Evolutionary conservation across 176 grass and related monocot genomes (phyloP).

Genomic region (Microstegium vimineum): DNA sequence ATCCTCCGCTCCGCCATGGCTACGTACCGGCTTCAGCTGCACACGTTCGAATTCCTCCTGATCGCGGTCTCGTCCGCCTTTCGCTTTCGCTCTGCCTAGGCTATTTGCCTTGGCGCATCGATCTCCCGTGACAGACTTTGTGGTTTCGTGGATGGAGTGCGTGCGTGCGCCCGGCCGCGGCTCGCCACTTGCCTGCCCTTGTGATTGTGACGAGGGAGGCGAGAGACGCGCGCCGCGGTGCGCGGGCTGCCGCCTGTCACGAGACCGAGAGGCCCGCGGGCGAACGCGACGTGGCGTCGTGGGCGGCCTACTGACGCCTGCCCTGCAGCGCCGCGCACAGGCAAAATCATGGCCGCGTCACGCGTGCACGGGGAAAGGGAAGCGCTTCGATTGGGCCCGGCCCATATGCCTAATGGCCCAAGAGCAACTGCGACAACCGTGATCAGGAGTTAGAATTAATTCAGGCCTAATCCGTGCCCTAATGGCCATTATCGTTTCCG

Average conservation of each 20-base stretch:
- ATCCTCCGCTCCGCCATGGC: slow-evolving; percentile 52
- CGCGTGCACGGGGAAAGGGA: too few species aligned
- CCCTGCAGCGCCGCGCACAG: too few species aligned
- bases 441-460: too few species aligned
- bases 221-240: neutral
- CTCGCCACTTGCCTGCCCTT: neutral
- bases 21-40: too few species aligned
- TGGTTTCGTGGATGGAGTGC: neutral
- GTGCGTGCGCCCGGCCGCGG: neutral
- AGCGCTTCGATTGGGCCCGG: neutral
- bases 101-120: neutral
- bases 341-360: too few species aligned
- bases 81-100: neutral
- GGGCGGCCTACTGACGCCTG: neutral
- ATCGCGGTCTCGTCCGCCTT: neutral
- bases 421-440: neutral
- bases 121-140: neutral
- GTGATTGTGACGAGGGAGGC: neutral
- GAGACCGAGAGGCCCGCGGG: neutral
- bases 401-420: neutral
- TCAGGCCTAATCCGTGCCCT: too few species aligned
- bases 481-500: neutral
- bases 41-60: neutral
- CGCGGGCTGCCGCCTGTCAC: neutral
- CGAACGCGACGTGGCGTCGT: neutral